These are phyloP conservation scores for Fraxinus sp. DNA, from an alignment of 305 asterid genomes.

Conservation along the genomic window DNA sequence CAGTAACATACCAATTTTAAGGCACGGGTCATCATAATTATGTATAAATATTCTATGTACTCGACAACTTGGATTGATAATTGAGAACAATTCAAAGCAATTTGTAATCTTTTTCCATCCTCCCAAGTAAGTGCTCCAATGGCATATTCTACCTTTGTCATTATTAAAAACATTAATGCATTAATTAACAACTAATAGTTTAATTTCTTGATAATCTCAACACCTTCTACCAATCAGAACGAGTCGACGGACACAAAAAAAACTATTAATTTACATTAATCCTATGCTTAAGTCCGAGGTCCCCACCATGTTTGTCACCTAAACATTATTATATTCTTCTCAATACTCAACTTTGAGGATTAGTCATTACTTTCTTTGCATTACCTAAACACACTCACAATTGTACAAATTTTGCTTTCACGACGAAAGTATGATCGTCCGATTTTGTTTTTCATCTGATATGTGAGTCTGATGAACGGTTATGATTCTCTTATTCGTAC, in stretches of 20 bases:
- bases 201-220: constrained; percentile 62
- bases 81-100: constrained; percentile 29
- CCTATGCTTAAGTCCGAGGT: constrained; percentile 43
- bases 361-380: not conserved
- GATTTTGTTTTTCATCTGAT: not conserved
- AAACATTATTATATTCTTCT: constrained; percentile 8
- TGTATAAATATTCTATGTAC: not conserved
- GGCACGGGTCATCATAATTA: not conserved
- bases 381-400: not conserved
- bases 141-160: constrained; percentile 11
- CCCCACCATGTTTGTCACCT: constrained; percentile 38
- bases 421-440: not conserved
- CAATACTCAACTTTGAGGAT: not conserved
- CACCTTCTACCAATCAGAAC: constrained; percentile 30
- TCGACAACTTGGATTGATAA: not conserved
- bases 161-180: not conserved
- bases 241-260: constrained; percentile 37
- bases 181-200: constrained; percentile 28
- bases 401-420: not conserved
- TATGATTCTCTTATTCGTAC: not conserved
- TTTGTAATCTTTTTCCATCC: constrained; percentile 22
- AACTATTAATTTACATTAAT: constrained; percentile 30
- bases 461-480: not conserved
- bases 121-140: constrained; percentile 26
- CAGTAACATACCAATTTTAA: not conserved